phyloP scores from a whole-genome alignment of 495 filamentous ascomycete genomes.

The Cercophora samala region DNA sequence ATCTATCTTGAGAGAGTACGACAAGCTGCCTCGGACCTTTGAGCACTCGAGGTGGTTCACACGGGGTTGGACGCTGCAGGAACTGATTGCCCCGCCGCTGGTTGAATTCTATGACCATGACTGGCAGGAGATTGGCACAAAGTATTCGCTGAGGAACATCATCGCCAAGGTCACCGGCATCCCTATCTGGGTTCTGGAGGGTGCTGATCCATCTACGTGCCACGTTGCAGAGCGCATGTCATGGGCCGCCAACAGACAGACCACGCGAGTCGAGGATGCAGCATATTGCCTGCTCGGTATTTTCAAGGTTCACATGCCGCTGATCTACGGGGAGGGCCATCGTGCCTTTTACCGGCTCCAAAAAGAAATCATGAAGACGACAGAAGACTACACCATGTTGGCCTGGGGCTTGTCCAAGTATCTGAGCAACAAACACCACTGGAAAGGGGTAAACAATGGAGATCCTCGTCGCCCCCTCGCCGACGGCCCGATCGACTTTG shows the following conservation, averaged over 20 bases:
- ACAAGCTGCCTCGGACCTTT: constrained; percentile 27
- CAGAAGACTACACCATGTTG: constrained; percentile 33
- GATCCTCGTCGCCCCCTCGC: constrained; percentile 23
- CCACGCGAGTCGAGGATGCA: constrained; percentile 8
- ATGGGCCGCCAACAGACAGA: constrained; percentile 9
- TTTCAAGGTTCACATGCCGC: constrained; percentile 13
- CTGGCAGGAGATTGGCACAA: constrained; percentile 28
- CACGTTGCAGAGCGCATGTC: constrained; percentile 15
- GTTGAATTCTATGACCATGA: constrained; percentile 25
- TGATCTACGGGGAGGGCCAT: constrained; percentile 14
- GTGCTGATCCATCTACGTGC: constrained; percentile 25
- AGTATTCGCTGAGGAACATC: constrained; percentile 21
- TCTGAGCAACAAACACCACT: constrained; percentile 25
- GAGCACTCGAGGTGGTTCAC: constrained; percentile 42
- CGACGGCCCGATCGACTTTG: constrained; percentile 26
- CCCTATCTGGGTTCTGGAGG: constrained; percentile 22
- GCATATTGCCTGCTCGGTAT: constrained; percentile 16
- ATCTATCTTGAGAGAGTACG: constrained; percentile 23
- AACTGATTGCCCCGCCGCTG: constrained; percentile 39
- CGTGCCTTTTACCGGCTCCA: constrained; percentile 11
- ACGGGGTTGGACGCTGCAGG: constrained; percentile 46
- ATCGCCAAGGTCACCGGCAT: constrained; percentile 26
- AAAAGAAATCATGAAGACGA: constrained; percentile 26
- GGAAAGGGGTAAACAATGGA: constrained; percentile 13
- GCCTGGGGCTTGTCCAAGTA: constrained; percentile 28